Evolutionary conservation across 1,284 basidiomycete species (phyloP), one percentile per base, ranked within the genome.

Genomic region (Cutaneotrichosporon sp.): DNA sequence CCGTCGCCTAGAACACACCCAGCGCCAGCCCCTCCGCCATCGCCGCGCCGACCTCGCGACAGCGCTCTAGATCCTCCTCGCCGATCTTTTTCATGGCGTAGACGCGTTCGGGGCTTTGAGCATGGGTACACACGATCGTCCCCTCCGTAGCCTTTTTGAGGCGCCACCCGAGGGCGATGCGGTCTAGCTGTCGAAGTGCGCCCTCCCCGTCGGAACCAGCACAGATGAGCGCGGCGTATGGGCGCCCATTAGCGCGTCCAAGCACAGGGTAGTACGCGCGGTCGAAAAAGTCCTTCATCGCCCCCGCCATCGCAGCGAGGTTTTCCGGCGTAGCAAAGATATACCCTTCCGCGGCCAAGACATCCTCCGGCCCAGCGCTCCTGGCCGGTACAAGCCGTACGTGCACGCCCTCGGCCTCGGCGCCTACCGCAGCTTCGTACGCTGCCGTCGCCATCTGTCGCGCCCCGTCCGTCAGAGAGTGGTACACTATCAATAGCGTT

Each of bases 401-500:
- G 18, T 21, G 17, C 13, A 33, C 17, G 18, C 52, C 45, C 21
- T 38, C 49, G 23, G 23, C 42, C 3, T 38, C 46, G 7, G 43
- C 55, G n/a, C 18, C 34, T n/a, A 26, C 41, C 3, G 58, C 58
- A 9, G 51, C 54, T 5, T 50, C 51, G 22, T 23, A 48, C 15
- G 58, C 58, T 4, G 49, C 51, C 40, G 40, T 23, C 4, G 58
- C 54, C 58, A 59, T 59, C 42, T 51, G 51, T 17, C 48, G 40
- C 12, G 54, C 30, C 4, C 58, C 58, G 41, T 52, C 49, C 14
- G 58, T 59, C 36, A 48, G 41, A 17, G 51, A 41, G 58, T 59
- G 51, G 42, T 59, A 59, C n/a, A 59, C 58, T 20, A 63, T 57
- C 18, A 65, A 55, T 49, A 65, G 59, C 21, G 51, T 55, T 49